A percentile compares a stretch with the other conserved stretches of the same genome.
Conservation (phyloP, 805 yeast genomes). For the Wickerhamomyces chaumierensis region DNA sequence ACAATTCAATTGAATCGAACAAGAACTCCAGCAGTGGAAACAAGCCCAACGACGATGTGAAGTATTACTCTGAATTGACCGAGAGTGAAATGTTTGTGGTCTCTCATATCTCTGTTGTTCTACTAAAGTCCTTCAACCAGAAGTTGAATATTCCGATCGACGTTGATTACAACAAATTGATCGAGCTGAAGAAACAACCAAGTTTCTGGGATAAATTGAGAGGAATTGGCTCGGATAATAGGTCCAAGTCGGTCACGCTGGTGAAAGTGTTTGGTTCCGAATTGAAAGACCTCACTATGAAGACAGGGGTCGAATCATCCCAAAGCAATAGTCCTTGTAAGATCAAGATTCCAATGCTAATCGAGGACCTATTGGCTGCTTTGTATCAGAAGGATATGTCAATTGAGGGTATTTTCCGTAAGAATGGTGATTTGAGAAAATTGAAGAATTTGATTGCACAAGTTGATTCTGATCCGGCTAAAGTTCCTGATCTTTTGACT, state of each 20-base stretch:
- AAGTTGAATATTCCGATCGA: conserved; percentile 26
- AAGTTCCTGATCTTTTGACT: conserved; percentile 54
- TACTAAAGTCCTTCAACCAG: conserved; percentile 23
- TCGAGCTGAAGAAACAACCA: conserved; percentile 23
- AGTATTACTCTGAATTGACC: conserved; percentile 55
- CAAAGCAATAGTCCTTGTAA: conserved; percentile 76
- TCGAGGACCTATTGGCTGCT: conserved; percentile 78
- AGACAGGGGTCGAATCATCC: conserved; percentile 74
- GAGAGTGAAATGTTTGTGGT: conserved; percentile 46
- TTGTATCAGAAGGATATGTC: conserved; percentile 88
- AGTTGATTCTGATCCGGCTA: conserved; percentile 64
- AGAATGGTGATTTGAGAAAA: conserved; percentile 87
- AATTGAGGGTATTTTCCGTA: conserved; percentile 90
- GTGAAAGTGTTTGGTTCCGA: conserved; percentile 69
- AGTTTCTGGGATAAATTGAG: conserved; percentile 35
- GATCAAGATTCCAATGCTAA: conserved; percentile 69
- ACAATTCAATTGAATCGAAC: neutral
- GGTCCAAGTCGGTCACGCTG: neutral
- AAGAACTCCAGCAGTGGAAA: neutral
- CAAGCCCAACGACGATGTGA: conserved; percentile 14
- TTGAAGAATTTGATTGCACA: conserved; percentile 61
- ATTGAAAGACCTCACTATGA: conserved; percentile 51
- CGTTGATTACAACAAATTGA: conserved; percentile 20
- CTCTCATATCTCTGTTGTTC: conserved; percentile 48
- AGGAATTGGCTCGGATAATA: conserved; percentile 15